Base-by-base conservation (phyloP, 2,329 filamentous ascomycete genomes). In the Botrytis fragariae region DNA sequence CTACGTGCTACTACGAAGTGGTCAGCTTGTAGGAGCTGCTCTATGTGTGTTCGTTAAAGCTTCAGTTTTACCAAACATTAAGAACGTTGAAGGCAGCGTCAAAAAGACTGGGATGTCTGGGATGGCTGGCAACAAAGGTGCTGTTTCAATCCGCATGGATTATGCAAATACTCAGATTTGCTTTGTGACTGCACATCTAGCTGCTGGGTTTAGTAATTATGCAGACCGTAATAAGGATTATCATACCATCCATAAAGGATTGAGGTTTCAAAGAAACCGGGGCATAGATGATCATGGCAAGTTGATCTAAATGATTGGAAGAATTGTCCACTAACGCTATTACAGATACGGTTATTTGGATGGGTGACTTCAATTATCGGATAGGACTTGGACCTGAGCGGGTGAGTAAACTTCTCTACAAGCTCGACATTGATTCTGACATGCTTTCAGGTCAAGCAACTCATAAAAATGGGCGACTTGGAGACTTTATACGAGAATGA, bases 321-420 rank as follows among this genome's bases (percentile, higher is more conserved):
- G 16, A 57, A 22, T 48, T 54, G 9, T 22, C 48, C 63, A 45
- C 77, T 82, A 76, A 81, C 76, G 74, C 54, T 75, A 59, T 51
- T 39, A 62, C 87, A 79, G 89, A 91, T 77, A 87, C 93, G 35
- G 91, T 98, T 51, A 91, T 98, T 71, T 99, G 96, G 95, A 87
- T 98, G 60, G 96, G 96, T 8, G 96, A 99, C 82, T 99, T 99
- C 85, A 99, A 99, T 81, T 99, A 99, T 82, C 92, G 96, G 29
- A 97, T 99, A 78, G 95, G 95, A 1, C 86, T 98, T 73, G 88
- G 87, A 62, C 90, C 93, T 76, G 94, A 97, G 57, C 90, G 87
- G 74, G 93, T 94, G 32, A 29, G 71, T 60, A 29, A 44, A 32
- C n/a, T 57, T 29, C n/a, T 69, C 10, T 42, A 22, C 10, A 42